A percentile compares a stretch with the other conserved stretches of the same genome.
Conservation (phyloP, 2,329 filamentous ascomycete species). For the Fusarium sarcochroum region DNA sequence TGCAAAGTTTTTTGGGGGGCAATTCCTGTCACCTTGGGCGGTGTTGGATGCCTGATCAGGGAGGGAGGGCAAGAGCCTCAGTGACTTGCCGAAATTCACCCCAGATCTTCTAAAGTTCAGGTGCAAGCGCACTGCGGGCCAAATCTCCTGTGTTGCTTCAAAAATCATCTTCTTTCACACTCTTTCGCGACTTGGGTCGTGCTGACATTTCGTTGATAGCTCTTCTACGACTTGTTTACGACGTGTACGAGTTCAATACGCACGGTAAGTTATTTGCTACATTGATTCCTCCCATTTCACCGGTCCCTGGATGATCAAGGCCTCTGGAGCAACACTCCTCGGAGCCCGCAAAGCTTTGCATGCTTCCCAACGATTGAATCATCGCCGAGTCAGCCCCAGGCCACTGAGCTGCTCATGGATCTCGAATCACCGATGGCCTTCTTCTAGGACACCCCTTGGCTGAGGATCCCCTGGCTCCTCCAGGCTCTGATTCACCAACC, state of each 20-base stretch:
- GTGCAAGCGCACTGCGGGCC: neutral
- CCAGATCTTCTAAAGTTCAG: neutral
- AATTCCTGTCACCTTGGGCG: neutral
- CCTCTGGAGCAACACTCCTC: neutral
- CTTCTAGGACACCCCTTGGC: neutral
- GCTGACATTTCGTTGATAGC: conserved; percentile 39
- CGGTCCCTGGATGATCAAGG: neutral
- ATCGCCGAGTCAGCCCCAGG: neutral
- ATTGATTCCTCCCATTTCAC: neutral
- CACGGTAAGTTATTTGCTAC: conserved; percentile 42
- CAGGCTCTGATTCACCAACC: conserved; percentile 24
- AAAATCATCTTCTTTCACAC: neutral
- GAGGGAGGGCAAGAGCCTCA: conserved; percentile 15
- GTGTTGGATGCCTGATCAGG: neutral
- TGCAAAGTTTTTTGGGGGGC: neutral
- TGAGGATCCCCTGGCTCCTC: neutral
- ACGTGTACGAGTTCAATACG: conserved; percentile 49
- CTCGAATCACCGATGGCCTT: neutral
- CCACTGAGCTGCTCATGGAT: neutral
- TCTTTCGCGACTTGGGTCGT: neutral
- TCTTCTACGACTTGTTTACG: conserved; percentile 49
- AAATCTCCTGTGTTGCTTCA: neutral
- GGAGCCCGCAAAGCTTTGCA: neutral
- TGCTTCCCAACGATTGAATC: neutral
- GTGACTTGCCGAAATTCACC: conserved; percentile 20